Evolutionary conservation across 495 filamentous ascomycete species (phyloP).

Genomic region (Penicillium mononematosum): DNA sequence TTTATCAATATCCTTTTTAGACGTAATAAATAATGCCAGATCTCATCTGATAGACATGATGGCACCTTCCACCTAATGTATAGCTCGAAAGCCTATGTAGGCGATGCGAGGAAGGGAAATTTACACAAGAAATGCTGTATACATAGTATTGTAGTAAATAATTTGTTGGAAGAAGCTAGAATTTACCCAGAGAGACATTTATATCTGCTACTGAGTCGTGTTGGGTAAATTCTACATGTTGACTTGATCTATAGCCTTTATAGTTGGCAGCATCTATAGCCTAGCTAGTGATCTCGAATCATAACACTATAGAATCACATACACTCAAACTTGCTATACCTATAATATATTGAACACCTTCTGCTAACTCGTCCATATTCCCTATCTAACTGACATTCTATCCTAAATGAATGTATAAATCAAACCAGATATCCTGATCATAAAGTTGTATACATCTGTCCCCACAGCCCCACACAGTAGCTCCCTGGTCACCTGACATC

Average conservation of each 20-base stretch:
- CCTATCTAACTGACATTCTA: background rate
- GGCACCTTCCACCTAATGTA: background rate
- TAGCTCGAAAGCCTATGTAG: background rate
- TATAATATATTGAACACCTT: background rate
- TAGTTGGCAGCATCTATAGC: background rate
- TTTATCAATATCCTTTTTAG: background rate
- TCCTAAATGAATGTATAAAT: background rate
- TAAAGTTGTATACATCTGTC: slow-evolving; percentile 5
- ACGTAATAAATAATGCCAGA: background rate
- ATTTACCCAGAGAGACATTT: background rate
- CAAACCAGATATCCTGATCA: background rate
- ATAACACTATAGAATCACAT: background rate
- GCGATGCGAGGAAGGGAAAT: background rate
- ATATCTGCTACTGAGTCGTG: background rate
- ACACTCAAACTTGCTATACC: background rate
- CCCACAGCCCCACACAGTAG: slow-evolving; percentile 7
- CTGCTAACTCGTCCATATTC: background rate
- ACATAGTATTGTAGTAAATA: background rate
- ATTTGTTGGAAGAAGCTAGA: background rate
- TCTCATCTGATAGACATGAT: background rate
- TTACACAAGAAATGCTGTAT: background rate
- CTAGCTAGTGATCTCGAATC: background rate
- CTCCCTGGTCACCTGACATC: slow-evolving; percentile 9
- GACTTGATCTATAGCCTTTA: background rate
- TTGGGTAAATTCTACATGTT: background rate